Evolutionary conservation across 169 alveolate species (phyloP).

Genomic region (Theileria annulata): DNA sequence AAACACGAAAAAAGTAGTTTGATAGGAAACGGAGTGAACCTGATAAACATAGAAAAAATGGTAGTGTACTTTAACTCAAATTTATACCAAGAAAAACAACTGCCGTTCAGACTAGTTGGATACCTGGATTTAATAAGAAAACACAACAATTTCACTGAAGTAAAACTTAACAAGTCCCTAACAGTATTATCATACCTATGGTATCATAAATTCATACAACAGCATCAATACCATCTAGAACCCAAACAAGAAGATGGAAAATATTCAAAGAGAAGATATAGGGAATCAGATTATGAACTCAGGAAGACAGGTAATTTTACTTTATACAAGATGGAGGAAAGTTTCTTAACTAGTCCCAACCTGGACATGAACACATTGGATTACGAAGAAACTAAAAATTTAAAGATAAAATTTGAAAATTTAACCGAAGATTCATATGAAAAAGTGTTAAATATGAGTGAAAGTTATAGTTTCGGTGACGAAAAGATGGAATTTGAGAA

Average conservation of each 20-base stretch:
- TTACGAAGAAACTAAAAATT: background rate
- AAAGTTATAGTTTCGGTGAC: background rate
- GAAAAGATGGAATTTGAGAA: background rate
- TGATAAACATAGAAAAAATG: constrained; percentile 19
- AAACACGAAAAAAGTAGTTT: background rate
- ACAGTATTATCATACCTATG: constrained; percentile 16
- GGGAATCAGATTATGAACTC: background rate
- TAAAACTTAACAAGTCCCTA: background rate
- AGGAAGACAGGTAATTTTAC: background rate
- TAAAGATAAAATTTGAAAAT: background rate
- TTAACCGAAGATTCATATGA: background rate
- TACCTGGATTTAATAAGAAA: constrained; percentile 14
- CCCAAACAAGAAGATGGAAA: background rate
- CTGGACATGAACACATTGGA: background rate
- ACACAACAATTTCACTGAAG: background rate
- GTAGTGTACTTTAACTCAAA: constrained; percentile 13
- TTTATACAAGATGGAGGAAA: background rate
- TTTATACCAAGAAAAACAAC: background rate
- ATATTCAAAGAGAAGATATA: background rate
- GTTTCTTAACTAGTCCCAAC: background rate
- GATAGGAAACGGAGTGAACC: constrained; percentile 1
- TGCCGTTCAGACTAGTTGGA: constrained; percentile 11
- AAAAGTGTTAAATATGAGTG: background rate
- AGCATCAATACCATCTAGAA: background rate
- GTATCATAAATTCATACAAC: background rate